These are phyloP conservation scores for Plasmodium ovale DNA, from an alignment of 169 alveolate genomes.

Conservation along the genomic window DNA sequence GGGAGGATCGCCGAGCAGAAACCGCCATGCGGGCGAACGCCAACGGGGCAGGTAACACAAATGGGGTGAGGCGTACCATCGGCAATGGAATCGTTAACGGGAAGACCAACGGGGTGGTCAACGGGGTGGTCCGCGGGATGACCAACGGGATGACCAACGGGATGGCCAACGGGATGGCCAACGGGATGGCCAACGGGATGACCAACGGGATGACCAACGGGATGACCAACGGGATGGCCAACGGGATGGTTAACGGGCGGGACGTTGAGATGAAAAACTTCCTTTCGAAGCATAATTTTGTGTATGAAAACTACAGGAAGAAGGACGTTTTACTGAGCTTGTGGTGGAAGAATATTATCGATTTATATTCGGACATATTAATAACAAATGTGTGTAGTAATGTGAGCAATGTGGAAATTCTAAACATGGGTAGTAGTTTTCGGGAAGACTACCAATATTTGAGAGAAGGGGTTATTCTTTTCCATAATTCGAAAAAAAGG, in stretches of 20 bases:
- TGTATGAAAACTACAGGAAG: slow-evolving; percentile 36
- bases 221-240: too few species aligned
- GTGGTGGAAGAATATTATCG: slow-evolving; percentile 68
- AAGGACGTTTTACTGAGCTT: slow-evolving; percentile 37
- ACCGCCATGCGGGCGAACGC: neutral
- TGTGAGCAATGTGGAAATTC: slow-evolving; percentile 41
- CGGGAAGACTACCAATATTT: slow-evolving; percentile 17
- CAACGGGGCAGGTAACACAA: neutral
- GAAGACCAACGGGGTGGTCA: too few species aligned
- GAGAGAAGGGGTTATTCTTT: slow-evolving; percentile 41
- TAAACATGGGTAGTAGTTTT: slow-evolving; percentile 13
- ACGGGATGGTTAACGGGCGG: too few species aligned
- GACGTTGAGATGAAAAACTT: neutral
- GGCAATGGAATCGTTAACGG: too few species aligned
- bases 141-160: too few species aligned
- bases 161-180: too few species aligned
- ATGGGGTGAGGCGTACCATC: too few species aligned
- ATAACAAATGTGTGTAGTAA: slow-evolving; percentile 51
- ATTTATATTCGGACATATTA: slow-evolving; percentile 49
- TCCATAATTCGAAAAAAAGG: slow-evolving; percentile 47
- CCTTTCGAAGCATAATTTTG: slow-evolving; percentile 29
- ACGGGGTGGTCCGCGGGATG: too few species aligned
- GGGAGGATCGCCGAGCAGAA: neutral
- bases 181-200: too few species aligned
- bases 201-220: too few species aligned